Base-by-base conservation (phyloP, 495 filamentous ascomycete species). In the Xylaria palmicola region DNA sequence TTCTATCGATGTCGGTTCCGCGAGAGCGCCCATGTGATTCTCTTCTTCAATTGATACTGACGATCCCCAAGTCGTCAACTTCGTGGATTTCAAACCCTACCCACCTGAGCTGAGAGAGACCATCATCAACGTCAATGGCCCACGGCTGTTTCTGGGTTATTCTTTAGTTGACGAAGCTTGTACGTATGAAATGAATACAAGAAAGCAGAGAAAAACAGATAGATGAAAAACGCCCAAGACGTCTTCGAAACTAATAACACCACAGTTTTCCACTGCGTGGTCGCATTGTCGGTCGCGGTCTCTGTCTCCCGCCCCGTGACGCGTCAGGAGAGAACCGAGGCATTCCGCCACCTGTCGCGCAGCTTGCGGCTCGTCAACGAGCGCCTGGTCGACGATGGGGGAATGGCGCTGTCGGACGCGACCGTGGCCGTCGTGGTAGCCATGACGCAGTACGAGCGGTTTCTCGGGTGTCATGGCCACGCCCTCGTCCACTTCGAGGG, bases 121-220 rank as follows among this genome's bases (percentile, higher is more conserved):
- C 12, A 29, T 64, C 37, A 39, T 54, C 29, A 20, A 37, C 19
- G 29, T 26, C 27, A 34, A 39, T 24, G 22, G 32, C 19, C 40
- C 56, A 8, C 58, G 43, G 40, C 43, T 48, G 2, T 57, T 57
- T 15, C 29, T 65, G 4, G 26, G 51, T 15, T 65, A 64, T 49
- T 56, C 60, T 17, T 65, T 65, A 44, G 1, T 62, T 37, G 63
- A 65, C 50, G 59, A 65, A 45, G 63, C 63, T 32, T 65, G 63
- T 65, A 27, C 32, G 45, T 62, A 19, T 34, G 3, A 32, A 27
- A 6, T 20, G 40, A 34, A 8, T 51, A 22, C n/a, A 34, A 27
- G n/a, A 22, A 6, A n/a, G n/a, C n/a, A n/a, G n/a, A n/a, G n/a
- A n/a, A n/a, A n/a, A n/a, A n/a, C n/a, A n/a, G n/a, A n/a, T n/a